Percentiles rank a stretch among this genome's conserved stretches.
These are phyloP conservation scores for Candida namnaoensis DNA, from an alignment of 805 yeast species.

Conservation along the genomic window DNA sequence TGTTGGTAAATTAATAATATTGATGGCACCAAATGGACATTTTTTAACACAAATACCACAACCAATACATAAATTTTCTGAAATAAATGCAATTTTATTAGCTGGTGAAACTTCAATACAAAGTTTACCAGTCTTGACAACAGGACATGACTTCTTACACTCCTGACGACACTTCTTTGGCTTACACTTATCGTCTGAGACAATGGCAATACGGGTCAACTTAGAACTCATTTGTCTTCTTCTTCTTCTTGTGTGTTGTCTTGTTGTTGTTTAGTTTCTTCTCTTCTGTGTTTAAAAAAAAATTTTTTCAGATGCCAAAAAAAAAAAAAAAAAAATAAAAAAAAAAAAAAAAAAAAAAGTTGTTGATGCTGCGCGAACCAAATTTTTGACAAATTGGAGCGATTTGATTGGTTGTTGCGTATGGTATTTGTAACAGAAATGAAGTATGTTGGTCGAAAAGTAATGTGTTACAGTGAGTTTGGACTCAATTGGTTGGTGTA, in stretches of 20 bases:
- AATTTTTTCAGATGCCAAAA: no score
- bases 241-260: not conserved
- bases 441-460: no score
- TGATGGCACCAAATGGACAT: conserved; percentile 97
- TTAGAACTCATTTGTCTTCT: conserved; percentile 24
- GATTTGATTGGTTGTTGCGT: no score
- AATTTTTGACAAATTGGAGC: no score
- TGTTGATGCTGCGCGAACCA: no score
- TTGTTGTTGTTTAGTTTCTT: not conserved
- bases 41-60: conserved; percentile 99
- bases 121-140: conserved; percentile 92
- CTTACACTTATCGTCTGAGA: conserved; percentile 89
- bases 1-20: conserved; percentile 92
- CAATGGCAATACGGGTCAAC: conserved; percentile 89
- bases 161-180: conserved; percentile 99
- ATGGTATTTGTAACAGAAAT: no score
- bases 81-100: conserved; percentile 87
- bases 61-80: conserved; percentile 93
- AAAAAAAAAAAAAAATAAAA: no score
- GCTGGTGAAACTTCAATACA: conserved; percentile 95
- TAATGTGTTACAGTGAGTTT: no score
- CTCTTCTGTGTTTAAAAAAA: not conserved
- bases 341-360: no score
- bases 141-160: conserved; percentile 95
- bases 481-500: no score